Evolutionary conservation across 305 asterid genomes (phyloP).

Genomic region (Withania somnifera): DNA sequence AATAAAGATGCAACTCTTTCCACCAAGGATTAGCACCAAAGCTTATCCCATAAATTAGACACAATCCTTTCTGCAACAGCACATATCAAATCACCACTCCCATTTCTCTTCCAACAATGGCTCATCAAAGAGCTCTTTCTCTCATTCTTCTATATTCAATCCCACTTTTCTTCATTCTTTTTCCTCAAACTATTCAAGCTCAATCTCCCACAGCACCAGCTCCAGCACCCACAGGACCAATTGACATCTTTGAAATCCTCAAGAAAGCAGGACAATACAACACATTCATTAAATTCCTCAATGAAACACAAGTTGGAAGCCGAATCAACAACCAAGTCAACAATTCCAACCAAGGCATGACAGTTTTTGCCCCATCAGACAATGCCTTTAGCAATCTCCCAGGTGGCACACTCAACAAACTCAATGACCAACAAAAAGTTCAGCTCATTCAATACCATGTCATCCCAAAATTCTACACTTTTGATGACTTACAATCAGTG

Average conservation of each 20-base stretch:
- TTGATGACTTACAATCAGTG: conserved; percentile 32
- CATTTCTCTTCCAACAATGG: conserved; percentile 18
- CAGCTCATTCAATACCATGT: conserved; percentile 56
- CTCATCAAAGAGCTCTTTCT: conserved; percentile 10
- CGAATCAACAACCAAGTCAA: conserved; percentile 74
- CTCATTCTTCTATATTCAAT: conserved; percentile 23
- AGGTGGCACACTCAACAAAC: conserved; percentile 59
- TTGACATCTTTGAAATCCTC: conserved; percentile 55
- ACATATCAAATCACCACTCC: not conserved
- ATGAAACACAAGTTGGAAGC: conserved; percentile 32
- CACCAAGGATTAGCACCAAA: conserved; percentile 31
- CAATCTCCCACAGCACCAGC: conserved; percentile 32
- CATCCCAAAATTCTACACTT: conserved; percentile 52
- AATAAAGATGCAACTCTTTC: conserved; percentile 44
- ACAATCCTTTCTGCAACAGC: not conserved
- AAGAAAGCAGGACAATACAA: conserved; percentile 40
- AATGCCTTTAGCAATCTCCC: conserved; percentile 76
- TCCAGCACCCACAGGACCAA: conserved; percentile 50
- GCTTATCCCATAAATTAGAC: conserved; percentile 36
- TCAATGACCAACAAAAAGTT: conserved; percentile 47
- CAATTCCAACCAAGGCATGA: conserved; percentile 72
- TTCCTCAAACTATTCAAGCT: conserved; percentile 2
- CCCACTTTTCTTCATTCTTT: conserved; percentile 12
- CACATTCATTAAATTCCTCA: conserved; percentile 45
- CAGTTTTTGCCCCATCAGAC: conserved; percentile 75